Conservation (phyloP, 768 basidiomycete genomes). For the Leccinum uliginosum region DNA sequence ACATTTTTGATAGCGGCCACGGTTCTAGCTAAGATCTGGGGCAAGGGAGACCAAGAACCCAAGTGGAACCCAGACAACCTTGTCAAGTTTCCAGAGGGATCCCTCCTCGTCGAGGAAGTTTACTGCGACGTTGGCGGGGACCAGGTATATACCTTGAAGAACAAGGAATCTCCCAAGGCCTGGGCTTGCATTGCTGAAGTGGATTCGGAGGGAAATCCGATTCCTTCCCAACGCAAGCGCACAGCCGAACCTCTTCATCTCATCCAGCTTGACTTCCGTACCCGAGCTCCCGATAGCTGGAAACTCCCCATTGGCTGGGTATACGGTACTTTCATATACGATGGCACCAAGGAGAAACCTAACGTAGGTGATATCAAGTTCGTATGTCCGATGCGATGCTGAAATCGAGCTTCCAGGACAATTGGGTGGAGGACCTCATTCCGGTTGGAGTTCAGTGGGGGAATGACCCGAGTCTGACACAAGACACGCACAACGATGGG, state of each 20-base stretch:
- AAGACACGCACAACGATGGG: not conserved
- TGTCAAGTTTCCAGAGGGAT: not conserved
- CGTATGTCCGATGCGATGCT: not conserved
- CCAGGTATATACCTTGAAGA: not conserved
- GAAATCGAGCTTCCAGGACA: not conserved
- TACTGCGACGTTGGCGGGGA: not conserved
- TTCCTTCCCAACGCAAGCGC: not conserved
- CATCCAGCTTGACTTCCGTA: not conserved
- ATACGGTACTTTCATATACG: not conserved
- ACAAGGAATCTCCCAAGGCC: not conserved
- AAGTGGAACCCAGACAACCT: not conserved
- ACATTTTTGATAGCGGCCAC: not conserved
- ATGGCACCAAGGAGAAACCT: not conserved
- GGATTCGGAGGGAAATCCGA: not conserved
- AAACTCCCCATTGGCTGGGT: not conserved
- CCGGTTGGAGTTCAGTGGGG: conserved; percentile 4
- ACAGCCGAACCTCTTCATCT: not conserved
- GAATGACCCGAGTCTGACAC: not conserved
- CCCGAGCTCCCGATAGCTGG: not conserved
- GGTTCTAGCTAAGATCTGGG: not conserved
- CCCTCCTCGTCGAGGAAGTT: not conserved
- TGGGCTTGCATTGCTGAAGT: not conserved
- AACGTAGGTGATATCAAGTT: not conserved
- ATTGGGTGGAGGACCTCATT: not conserved
- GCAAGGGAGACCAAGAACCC: not conserved